Evolutionary conservation across 441 rosid genomes (phyloP).

Genomic region (Viola pubescens): DNA sequence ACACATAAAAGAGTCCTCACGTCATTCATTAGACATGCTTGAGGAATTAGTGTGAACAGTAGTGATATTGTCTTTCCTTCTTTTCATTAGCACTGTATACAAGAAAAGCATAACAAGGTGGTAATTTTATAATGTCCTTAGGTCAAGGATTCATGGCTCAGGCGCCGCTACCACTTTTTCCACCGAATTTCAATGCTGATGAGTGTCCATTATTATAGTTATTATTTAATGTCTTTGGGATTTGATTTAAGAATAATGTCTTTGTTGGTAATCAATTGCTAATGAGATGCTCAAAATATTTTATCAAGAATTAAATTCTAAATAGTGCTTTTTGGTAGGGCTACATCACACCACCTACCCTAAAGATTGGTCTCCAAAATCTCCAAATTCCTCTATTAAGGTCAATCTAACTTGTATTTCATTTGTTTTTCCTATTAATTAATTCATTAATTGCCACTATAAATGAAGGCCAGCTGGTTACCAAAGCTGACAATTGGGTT

Average conservation of each 20-base stretch:
- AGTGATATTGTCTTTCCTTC: background rate
- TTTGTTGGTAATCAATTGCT: background rate
- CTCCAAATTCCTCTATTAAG: background rate
- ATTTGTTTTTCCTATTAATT: background rate
- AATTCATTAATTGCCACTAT: background rate
- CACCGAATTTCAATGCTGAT: conserved; percentile 4
- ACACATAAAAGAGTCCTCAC: background rate
- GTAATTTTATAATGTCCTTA: background rate
- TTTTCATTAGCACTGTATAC: background rate
- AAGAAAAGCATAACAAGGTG: background rate
- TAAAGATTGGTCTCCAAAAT: background rate
- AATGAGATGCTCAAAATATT: background rate
- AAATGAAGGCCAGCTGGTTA: conserved; percentile 22
- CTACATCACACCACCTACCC: conserved; percentile 11
- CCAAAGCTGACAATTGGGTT: background rate
- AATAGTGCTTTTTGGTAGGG: background rate
- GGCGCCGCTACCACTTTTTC: conserved; percentile 25
- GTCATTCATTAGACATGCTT: background rate
- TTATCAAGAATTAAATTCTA: background rate
- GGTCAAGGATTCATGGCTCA: conserved; percentile 4
- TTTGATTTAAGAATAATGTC: background rate
- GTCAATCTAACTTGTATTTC: conserved; percentile 11
- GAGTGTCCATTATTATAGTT: background rate
- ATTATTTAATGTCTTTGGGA: background rate
- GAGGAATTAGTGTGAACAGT: background rate